These are phyloP conservation scores for Tulasnella sp. DNA, from an alignment of 768 basidiomycete genomes.

Conservation along the genomic window DNA sequence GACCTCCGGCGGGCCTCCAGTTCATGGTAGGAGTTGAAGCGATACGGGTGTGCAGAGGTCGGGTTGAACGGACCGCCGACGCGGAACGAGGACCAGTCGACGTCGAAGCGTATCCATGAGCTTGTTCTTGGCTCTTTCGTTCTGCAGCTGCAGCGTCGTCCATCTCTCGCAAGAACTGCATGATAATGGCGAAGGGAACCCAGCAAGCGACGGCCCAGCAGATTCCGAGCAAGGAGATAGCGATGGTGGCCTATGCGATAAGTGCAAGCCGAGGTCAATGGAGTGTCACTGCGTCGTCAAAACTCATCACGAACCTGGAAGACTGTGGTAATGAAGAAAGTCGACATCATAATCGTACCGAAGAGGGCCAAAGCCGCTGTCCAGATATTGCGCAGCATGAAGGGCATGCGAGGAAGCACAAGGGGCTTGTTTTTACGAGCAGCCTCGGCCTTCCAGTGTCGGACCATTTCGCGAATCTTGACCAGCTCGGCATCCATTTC, in stretches of 20 bases:
- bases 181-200: conserved; percentile 96
- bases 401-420: conserved; percentile 82
- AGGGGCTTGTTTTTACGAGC: conserved; percentile 72
- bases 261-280: conserved; percentile 16
- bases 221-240: conserved; percentile 84
- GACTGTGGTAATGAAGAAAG: conserved; percentile 84
- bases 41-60: conserved; percentile 43
- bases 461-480: conserved; percentile 70
- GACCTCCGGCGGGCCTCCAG: conserved; percentile 25
- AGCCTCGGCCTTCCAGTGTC: conserved; percentile 84
- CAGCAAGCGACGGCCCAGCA: conserved; percentile 99
- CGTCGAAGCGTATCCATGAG: conserved; percentile 16
- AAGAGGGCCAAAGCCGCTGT: conserved; percentile 86
- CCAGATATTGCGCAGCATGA: conserved; percentile 93
- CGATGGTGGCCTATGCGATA: conserved; percentile 66
- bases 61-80: conserved; percentile 35
- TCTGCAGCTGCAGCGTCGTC: conserved; percentile 45
- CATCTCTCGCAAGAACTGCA: conserved; percentile 84
- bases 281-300: conserved; percentile 6
- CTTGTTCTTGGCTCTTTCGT: conserved; percentile 27
- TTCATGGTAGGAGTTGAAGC: conserved; percentile 43
- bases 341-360: conserved; percentile 72
- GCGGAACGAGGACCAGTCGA: conserved; percentile 13
- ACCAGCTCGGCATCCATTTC: conserved; percentile 75
- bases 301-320: conserved; percentile 54